phyloP scores from a whole-genome alignment of 805 yeast species.

The Pichia nanzhaoensis region DNA sequence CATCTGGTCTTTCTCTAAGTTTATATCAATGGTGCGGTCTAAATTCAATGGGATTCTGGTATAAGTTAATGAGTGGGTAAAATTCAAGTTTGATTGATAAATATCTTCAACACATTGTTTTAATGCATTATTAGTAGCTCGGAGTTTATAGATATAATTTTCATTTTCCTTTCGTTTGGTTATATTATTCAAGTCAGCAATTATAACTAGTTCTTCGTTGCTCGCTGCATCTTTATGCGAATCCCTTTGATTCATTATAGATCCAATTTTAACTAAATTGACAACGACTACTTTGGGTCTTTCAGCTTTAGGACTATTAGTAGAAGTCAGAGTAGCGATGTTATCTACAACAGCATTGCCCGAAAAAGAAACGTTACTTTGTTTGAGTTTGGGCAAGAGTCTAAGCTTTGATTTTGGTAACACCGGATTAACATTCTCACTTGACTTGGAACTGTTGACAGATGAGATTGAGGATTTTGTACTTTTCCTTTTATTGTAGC shows the following conservation, averaged over 20 bases:
- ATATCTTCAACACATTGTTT: slow-evolving; percentile 23
- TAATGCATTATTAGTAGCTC: slow-evolving; percentile 14
- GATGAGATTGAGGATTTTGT: neutral
- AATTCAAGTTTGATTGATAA: slow-evolving; percentile 11
- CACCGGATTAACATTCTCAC: no score
- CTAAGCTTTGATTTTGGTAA: neutral
- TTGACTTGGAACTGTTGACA: no score
- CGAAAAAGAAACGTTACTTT: no score
- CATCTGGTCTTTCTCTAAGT: slow-evolving; percentile 24
- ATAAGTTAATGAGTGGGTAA: slow-evolving; percentile 24
- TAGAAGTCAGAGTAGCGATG: no score
- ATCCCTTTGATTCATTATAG: slow-evolving; percentile 8
- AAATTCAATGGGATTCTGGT: slow-evolving; percentile 22
- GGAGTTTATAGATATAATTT: slow-evolving; percentile 19
- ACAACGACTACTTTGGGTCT: neutral
- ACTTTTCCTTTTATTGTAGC: slow-evolving; percentile 23
- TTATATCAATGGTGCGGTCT: slow-evolving; percentile 14
- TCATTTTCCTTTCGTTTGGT: slow-evolving; percentile 22
- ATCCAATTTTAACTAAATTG: slow-evolving; percentile 13
- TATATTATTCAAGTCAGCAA: slow-evolving; percentile 21
- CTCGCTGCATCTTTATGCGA: neutral
- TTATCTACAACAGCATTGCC: no score
- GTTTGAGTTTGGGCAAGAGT: neutral
- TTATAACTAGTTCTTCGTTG: slow-evolving; percentile 10
- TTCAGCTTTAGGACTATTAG: slow-evolving; percentile 12